These are phyloP conservation scores for Sphaerulina vaccinii DNA, from an alignment of 2,329 filamentous ascomycete species.

Conservation along the genomic window DNA sequence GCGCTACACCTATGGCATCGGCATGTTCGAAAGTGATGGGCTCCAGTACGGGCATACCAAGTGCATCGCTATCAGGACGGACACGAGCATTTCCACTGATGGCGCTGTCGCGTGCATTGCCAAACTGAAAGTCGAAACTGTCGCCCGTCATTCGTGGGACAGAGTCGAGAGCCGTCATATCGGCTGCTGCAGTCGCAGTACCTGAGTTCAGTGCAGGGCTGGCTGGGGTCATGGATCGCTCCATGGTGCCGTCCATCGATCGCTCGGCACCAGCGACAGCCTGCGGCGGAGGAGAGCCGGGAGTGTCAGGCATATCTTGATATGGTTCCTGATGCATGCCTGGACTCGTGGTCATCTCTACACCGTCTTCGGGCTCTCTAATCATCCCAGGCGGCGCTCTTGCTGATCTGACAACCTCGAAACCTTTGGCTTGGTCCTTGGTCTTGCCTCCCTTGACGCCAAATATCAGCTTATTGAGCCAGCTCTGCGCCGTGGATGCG, in stretches of 20 bases:
- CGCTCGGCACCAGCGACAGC: conserved; percentile 24
- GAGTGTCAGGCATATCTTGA: conserved; percentile 29
- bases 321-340: conserved; percentile 36
- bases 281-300: conserved; percentile 20
- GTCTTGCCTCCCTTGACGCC: conserved; percentile 65
- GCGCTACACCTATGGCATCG: conserved; percentile 18
- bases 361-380: conserved; percentile 52
- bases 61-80: conserved; percentile 23
- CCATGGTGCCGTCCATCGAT: conserved; percentile 8
- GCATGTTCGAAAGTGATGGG: conserved; percentile 26
- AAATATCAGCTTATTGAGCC: conserved; percentile 67
- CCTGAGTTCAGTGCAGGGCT: neutral
- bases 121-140: conserved; percentile 30
- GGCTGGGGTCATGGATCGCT: conserved; percentile 21
- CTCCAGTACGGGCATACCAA: conserved; percentile 24
- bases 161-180: conserved; percentile 11
- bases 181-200: conserved; percentile 4
- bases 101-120: conserved; percentile 10
- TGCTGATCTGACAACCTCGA: conserved; percentile 90
- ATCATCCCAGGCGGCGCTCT: conserved; percentile 75
- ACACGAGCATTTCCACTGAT: conserved; percentile 16
- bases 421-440: conserved; percentile 89
- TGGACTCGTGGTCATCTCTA: conserved; percentile 38
- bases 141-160: conserved; percentile 1
- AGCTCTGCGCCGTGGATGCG: conserved; percentile 83